Percentiles rank a stretch among this genome's conserved stretches.
phyloP scores from a whole-genome alignment of 2,329 filamentous ascomycete genomes.

The Penicillium fuscoglaucum region DNA sequence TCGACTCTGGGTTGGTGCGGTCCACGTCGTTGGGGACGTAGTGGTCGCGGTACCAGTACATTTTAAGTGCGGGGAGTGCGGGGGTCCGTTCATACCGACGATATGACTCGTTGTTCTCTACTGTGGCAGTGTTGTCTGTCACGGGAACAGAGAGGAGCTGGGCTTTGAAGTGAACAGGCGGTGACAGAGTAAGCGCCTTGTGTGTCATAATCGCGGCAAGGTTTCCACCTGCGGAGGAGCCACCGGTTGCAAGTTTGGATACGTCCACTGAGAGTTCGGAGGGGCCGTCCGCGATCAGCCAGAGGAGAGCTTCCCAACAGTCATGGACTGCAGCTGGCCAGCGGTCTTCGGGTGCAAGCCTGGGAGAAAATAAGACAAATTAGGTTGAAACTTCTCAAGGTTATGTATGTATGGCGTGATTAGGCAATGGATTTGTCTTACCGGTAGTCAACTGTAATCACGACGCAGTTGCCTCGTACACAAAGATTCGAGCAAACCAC shows the following conservation, averaged over 20 bases:
- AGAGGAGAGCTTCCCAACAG: conserved; percentile 57
- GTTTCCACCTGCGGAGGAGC: conserved; percentile 56
- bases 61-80: conserved; percentile 57
- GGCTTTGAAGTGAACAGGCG: conserved; percentile 43
- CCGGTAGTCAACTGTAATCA: conserved; percentile 59
- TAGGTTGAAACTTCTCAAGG: not conserved
- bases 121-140: conserved; percentile 57
- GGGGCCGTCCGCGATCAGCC: conserved; percentile 43
- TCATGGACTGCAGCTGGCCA: conserved; percentile 60
- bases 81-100: conserved; percentile 53
- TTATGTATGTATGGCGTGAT: not conserved
- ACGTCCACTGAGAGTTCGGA: conserved; percentile 45
- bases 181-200: conserved; percentile 44
- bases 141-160: conserved; percentile 61
- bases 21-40: conserved; percentile 54
- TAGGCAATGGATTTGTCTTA: conserved; percentile 26
- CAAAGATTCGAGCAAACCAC: conserved; percentile 58
- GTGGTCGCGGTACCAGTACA: conserved; percentile 61
- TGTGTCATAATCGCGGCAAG: conserved; percentile 57
- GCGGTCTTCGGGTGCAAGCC: conserved; percentile 58
- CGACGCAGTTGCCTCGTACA: conserved; percentile 51
- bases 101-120: conserved; percentile 50
- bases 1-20: conserved; percentile 55
- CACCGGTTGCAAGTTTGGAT: conserved; percentile 50
- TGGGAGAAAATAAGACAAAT: conserved; percentile 18